Percentiles rank a stretch among this genome's conserved stretches.
These are phyloP conservation scores for Saksenaea vasiformis DNA, from an alignment of 371 early-diverging fungal genomes.

Conservation along the genomic window DNA sequence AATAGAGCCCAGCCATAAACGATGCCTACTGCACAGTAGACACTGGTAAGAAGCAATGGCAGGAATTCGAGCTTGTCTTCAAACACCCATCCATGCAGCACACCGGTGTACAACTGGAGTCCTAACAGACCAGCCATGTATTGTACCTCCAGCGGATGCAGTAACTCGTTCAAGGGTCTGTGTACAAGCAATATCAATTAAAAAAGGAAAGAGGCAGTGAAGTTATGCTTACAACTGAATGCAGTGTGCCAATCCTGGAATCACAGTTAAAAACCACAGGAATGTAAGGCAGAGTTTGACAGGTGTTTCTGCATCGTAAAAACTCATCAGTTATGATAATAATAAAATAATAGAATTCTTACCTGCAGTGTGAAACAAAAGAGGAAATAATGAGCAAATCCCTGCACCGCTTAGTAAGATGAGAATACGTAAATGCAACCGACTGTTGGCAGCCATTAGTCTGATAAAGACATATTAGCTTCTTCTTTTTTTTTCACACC, in stretches of 20 bases:
- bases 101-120: conserved; percentile 62
- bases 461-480: conserved; percentile 22
- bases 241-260: conserved; percentile 50
- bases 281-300: conserved; percentile 57
- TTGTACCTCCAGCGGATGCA: conserved; percentile 51
- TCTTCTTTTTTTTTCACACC: conserved; percentile 9
- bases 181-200: background rate
- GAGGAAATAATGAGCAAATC: conserved; percentile 81
- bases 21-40: conserved; percentile 79
- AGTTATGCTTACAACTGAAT: conserved; percentile 36
- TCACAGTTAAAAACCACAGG: conserved; percentile 59
- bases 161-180: conserved; percentile 30
- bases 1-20: conserved; percentile 72
- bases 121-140: conserved; percentile 70
- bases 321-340: background rate
- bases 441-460: conserved; percentile 49
- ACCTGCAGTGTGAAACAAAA: conserved; percentile 80
- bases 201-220: background rate
- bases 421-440: conserved; percentile 56
- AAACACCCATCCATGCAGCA: conserved; percentile 58
- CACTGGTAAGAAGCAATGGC: conserved; percentile 81
- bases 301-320: conserved; percentile 57
- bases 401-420: conserved; percentile 73
- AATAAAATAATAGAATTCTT: conserved; percentile 12
- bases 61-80: conserved; percentile 66